Evolutionary conservation across 352 stramenopile genomes (phyloP), one percentile per base, ranked within the genome.

Genomic region (Elongisporangium anandrum): DNA sequence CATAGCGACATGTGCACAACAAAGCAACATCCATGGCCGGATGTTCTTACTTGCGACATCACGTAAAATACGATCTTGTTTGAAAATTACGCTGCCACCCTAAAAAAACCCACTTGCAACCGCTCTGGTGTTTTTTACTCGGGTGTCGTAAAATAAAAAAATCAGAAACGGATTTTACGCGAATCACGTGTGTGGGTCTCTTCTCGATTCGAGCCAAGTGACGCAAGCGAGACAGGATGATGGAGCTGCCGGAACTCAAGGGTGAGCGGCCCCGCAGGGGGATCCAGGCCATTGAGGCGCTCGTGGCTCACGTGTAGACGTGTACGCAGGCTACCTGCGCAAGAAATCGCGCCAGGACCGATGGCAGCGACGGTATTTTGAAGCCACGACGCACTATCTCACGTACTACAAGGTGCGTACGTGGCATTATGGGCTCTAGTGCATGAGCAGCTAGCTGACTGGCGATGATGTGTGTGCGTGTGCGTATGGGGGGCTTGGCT

Each of bases 281-380:
- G 12, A 3, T 16, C 21, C 16, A 6, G 10, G 12, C 16, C 17
- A n/a, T 17, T 7, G 24, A 6, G 22, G 12, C 22, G 54, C 16
- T 47, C 22, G 38, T 26, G 13, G 7, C n/a, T 19, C 23, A 21
- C 21, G 23, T 54, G 23, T 58, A 15, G 22, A 15, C 2, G 12
- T 45, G 26, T 38, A 49, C 55, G 41, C 63, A 95, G 90, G 91
- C 50, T 97, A 97, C 70, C 73, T 98, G 72, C 82, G 91, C 67
- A 98, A 98, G 73, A 97, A 97, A 63, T 95, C 90, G 57, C 88
- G 90, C 55, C 86, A 96, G 65, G 87, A 94, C 45, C 86, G 88
- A 47, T 98, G 96, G 96, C 96, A 99, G 70, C 95, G 94, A 54
- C 88, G 97, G 54, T 99, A 97, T 80, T 99, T 99, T 69, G 97